Conservation (phyloP, 2,329 filamentous ascomycete genomes). For the Incumbomyces delicatus region DNA sequence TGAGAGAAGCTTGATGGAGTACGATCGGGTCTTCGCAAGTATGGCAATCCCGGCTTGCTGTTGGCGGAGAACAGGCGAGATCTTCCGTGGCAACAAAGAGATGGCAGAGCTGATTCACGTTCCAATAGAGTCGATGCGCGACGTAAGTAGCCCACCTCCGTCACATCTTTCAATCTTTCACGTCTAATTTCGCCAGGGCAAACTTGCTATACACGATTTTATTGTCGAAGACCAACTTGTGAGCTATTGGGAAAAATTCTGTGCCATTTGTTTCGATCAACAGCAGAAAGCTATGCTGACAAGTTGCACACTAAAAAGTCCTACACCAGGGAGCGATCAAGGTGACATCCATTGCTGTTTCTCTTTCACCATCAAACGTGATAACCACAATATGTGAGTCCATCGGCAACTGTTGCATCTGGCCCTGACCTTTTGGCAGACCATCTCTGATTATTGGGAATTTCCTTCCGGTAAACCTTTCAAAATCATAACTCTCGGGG, state of each 20-base stretch:
- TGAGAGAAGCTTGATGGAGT: constrained; percentile 90
- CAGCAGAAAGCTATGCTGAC: constrained; percentile 92
- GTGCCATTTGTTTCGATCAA: constrained; percentile 90
- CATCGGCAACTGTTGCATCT: constrained; percentile 7
- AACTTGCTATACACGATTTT: constrained; percentile 90
- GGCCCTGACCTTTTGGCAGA: constrained; percentile 42
- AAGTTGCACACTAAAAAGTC: constrained; percentile 81
- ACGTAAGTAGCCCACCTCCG: constrained; percentile 51
- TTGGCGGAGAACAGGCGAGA: constrained; percentile 93
- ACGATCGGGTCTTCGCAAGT: constrained; percentile 94
- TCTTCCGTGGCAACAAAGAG: constrained; percentile 94
- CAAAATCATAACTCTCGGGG: constrained; percentile 10
- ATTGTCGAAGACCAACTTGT: constrained; percentile 90
- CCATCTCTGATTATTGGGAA: constrained; percentile 94
- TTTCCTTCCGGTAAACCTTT: constrained; percentile 64
- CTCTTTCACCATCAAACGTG: constrained; percentile 89
- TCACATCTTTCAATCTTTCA: background rate
- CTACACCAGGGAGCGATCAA: constrained; percentile 56
- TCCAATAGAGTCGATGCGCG: constrained; percentile 78
- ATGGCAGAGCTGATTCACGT: constrained; percentile 96
- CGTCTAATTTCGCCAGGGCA: constrained; percentile 52
- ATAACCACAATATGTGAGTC: constrained; percentile 90
- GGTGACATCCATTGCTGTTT: constrained; percentile 87
- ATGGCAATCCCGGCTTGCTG: constrained; percentile 98
- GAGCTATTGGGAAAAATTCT: constrained; percentile 98